A percentile compares a stretch with the other conserved stretches of the same genome.
Conservation (phyloP, 495 filamentous ascomycete genomes). For the Apiosordaria backusii region DNA sequence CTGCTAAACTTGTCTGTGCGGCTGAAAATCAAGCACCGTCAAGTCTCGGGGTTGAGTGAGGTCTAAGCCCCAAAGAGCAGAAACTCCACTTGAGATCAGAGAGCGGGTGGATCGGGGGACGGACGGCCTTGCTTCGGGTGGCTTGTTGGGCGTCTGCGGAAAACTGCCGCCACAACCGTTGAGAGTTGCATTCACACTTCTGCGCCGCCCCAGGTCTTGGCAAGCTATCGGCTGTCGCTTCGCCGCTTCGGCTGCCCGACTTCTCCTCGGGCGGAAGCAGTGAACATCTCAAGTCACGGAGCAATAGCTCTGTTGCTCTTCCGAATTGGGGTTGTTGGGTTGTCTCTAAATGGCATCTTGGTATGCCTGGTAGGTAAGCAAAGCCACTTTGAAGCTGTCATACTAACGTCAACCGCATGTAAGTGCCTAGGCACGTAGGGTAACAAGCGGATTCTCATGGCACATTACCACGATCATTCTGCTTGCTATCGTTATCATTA, state of each 20-base stretch:
- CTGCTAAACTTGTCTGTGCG: slow-evolving; percentile 22
- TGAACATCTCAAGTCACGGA: not conserved
- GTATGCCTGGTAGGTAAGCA: not conserved
- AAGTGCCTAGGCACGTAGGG: not conserved
- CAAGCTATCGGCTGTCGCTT: not conserved
- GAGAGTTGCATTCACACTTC: slow-evolving; percentile 4
- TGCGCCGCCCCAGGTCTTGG: slow-evolving; percentile 7
- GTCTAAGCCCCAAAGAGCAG: slow-evolving; percentile 6
- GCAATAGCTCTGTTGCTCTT: not conserved
- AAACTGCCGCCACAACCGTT: slow-evolving; percentile 7
- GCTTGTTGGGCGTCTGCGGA: slow-evolving; percentile 1
- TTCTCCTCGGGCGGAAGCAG: not conserved
- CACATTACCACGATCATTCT: not conserved
- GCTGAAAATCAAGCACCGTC: slow-evolving; percentile 13
- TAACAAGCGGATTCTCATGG: not conserved
- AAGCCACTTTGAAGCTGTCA: not conserved
- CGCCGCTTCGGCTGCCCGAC: not conserved
- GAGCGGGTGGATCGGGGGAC: not conserved
- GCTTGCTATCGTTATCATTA: not conserved
- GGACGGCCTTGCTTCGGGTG: not conserved
- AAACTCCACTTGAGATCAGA: not conserved
- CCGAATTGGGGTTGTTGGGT: not conserved
- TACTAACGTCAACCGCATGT: not conserved
- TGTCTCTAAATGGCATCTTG: not conserved
- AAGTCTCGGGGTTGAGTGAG: not conserved